A percentile compares a stretch with the other conserved stretches of the same genome.
Evolutionary conservation across 257 asterid genomes (phyloP).

Genomic region (Thymus quinquecostatus): DNA sequence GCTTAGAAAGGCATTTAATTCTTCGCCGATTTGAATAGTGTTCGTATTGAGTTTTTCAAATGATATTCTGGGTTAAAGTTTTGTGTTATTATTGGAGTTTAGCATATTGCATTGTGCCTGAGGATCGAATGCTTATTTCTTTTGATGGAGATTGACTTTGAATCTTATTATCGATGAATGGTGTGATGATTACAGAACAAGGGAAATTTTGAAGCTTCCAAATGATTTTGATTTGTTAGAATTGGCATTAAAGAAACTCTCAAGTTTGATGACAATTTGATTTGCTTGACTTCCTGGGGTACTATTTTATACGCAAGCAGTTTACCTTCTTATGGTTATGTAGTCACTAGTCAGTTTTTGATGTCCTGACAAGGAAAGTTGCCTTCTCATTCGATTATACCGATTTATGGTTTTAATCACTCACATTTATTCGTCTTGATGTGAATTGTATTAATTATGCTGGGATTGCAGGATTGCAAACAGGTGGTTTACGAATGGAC

Average conservation of each 20-base stretch:
- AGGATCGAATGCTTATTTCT: conserved; percentile 1
- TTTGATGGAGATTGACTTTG: not conserved
- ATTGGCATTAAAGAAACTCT: not conserved
- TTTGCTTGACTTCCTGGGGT: not conserved
- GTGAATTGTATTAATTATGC: not conserved
- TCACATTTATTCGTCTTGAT: not conserved
- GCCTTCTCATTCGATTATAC: not conserved
- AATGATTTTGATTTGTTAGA: conserved; percentile 8
- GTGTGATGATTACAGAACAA: not conserved
- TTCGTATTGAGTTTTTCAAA: not conserved
- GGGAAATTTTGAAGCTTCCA: conserved; percentile 5
- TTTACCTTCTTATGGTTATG: conserved; percentile 8
- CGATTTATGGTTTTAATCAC: not conserved
- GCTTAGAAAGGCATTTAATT: not conserved
- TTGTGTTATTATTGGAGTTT: conserved; percentile 1
- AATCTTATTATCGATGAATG: not conserved
- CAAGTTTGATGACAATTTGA: conserved; percentile 16
- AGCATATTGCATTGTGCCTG: not conserved
- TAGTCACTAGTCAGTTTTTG: not conserved
- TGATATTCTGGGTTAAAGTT: not conserved
- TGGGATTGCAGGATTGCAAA: conserved; percentile 73
- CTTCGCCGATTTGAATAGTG: not conserved
- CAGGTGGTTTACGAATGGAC: conserved; percentile 94
- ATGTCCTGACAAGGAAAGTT: not conserved
- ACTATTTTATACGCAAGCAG: not conserved